Evolutionary conservation across 2,329 filamentous ascomycete genomes (phyloP), one percentile per base, ranked within the genome.

Genomic region (Clarireedia hainanense): DNA sequence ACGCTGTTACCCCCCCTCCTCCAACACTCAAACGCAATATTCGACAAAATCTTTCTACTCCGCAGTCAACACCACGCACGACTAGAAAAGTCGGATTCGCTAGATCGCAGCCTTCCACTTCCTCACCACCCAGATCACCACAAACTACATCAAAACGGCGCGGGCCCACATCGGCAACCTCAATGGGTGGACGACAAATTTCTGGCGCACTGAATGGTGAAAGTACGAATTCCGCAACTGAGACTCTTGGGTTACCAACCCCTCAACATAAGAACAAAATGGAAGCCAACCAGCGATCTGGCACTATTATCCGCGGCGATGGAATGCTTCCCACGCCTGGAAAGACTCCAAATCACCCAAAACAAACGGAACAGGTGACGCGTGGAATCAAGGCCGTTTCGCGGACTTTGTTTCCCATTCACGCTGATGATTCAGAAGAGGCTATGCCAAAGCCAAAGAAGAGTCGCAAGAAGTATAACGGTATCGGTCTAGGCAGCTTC

Each of bases 291-390:
- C 57, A 63, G 23, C 55, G 55, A 52, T 52, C 57, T 26, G 57
- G 52, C 37, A 51, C 58, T 9, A 47, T 56, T 26, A 17, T 59
- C 46, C 61, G 58, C 47, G 56, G 58, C 47, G 64, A 70, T 54
- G 77, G 75, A 60, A 86, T 88, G 79, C 80, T 91, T 47, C 87
- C 86, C 15, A 92, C 89, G 3, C 89, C 89, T 2, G 80, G 83
- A 61, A 91, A 91, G 74, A 92, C 89, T 3, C 89, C 83, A 61
- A 68, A 87, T 74, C 75, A 79, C 3, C 89, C 84, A 1, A 75
- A 79, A 47, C 75, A 76, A 1, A 75, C 74, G 17, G 73, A 62
- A 74, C 64, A 79, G 66, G 74, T 74, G 26, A 71, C 75, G 51
- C 74, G 76, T 59, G 75, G 76, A 49, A 76, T 85, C 56, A 73